Conservation (phyloP, 2,329 filamentous ascomycete genomes). For the Aspergillus arachidicola region DNA sequence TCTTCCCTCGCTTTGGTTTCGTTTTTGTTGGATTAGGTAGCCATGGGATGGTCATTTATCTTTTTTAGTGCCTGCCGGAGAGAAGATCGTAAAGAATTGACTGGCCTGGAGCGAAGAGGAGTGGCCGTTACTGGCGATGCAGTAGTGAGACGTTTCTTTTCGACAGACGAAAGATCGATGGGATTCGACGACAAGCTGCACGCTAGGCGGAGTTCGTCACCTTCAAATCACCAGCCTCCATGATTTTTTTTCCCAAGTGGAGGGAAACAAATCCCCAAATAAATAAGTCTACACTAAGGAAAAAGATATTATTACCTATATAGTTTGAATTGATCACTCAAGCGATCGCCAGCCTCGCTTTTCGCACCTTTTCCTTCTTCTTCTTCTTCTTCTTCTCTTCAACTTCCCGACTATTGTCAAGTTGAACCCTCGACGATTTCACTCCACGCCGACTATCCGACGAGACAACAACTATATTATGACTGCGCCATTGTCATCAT, state of each 20-base stretch:
- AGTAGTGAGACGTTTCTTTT: constrained; percentile 1
- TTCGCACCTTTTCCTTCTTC: background rate
- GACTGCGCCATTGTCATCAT: constrained; percentile 1
- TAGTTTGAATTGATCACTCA: background rate
- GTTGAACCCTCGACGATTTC: background rate
- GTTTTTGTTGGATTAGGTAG: background rate
- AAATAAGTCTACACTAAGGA: constrained; percentile 16
- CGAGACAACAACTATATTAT: background rate
- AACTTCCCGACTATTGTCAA: background rate
- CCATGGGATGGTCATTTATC: background rate
- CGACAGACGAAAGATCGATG: constrained; percentile 19
- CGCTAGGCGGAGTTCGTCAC: constrained; percentile 27
- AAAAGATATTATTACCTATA: background rate
- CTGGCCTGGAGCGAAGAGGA: background rate
- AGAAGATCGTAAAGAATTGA: background rate
- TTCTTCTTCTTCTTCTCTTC: background rate
- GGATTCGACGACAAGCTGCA: constrained; percentile 28
- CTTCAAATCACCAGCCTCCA: constrained; percentile 33
- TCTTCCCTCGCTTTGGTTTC: background rate
- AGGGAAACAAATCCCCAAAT: constrained; percentile 13
- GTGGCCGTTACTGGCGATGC: background rate
- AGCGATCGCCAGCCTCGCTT: background rate
- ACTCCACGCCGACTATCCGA: background rate
- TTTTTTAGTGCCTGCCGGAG: background rate
- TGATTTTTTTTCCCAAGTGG: constrained; percentile 25